Percentiles rank a stretch among this genome's conserved stretches.
These are phyloP conservation scores for Penicillium sp. DNA, from an alignment of 2,329 filamentous ascomycete species.

Conservation along the genomic window DNA sequence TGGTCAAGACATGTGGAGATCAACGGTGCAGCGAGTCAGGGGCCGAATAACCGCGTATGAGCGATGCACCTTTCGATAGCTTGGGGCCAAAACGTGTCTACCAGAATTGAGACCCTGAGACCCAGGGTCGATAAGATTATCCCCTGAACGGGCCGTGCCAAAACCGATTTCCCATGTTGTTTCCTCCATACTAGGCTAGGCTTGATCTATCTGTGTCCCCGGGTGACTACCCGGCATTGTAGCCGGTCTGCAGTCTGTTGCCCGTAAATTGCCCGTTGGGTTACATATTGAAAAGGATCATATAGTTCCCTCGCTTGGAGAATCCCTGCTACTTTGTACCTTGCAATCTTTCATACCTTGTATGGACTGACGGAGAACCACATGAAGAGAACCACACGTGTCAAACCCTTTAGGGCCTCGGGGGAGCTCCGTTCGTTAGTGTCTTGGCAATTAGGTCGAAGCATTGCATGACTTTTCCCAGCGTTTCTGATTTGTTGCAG, in stretches of 20 bases:
- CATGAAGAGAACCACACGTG: neutral
- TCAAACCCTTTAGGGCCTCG: neutral
- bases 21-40: neutral
- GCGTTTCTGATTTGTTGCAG: neutral
- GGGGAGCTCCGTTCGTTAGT: neutral
- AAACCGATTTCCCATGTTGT: neutral
- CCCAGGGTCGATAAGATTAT: neutral
- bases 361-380: neutral
- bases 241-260: neutral
- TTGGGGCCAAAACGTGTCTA: slow-evolving; percentile 1
- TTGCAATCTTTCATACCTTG: neutral
- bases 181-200: neutral
- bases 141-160: neutral
- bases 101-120: neutral
- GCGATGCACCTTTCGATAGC: neutral
- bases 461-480: neutral
- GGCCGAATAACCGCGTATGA: neutral
- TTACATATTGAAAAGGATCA: neutral
- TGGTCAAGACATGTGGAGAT: slow-evolving; percentile 1
- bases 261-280: neutral
- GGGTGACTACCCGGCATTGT: neutral
- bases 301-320: neutral
- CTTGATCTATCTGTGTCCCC: neutral
- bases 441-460: neutral
- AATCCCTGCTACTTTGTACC: neutral